Evolutionary conservation across 495 filamentous ascomycete species (phyloP).

Genomic region (Neurospora sp.): DNA sequence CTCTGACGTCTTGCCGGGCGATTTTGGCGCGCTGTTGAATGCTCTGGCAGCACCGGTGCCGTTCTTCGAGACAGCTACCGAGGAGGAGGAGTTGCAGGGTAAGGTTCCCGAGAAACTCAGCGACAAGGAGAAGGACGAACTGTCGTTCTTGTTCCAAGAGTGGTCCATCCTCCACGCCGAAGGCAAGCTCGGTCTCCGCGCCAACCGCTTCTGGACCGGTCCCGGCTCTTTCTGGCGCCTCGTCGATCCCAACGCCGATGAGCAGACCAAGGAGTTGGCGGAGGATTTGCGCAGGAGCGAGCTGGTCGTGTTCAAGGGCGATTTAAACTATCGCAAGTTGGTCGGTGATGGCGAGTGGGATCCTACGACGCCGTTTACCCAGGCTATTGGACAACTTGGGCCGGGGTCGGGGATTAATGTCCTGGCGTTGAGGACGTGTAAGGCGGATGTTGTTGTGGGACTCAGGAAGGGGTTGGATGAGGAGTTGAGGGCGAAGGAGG

Average conservation of each 20-base stretch:
- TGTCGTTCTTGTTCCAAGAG: slow-evolving; percentile 67
- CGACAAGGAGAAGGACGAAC: slow-evolving; percentile 54
- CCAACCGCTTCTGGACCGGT: slow-evolving; percentile 85
- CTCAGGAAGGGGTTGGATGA: slow-evolving; percentile 74
- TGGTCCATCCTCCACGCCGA: slow-evolving; percentile 74
- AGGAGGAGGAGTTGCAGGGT: slow-evolving; percentile 50
- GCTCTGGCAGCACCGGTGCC: slow-evolving; percentile 60
- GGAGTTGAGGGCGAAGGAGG: slow-evolving; percentile 54
- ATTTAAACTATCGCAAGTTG: slow-evolving; percentile 90
- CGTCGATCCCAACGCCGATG: slow-evolving; percentile 28
- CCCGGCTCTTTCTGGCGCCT: slow-evolving; percentile 80
- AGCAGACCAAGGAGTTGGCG: slow-evolving; percentile 51
- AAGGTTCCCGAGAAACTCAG: slow-evolving; percentile 48
- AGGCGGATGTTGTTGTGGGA: slow-evolving; percentile 91
- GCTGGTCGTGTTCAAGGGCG: slow-evolving; percentile 93
- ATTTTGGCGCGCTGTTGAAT: slow-evolving; percentile 71
- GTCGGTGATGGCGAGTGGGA: slow-evolving; percentile 82
- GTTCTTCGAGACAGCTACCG: slow-evolving; percentile 65
- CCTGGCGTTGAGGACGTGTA: slow-evolving; percentile 84
- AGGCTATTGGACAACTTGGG: slow-evolving; percentile 82
- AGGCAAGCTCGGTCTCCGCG: slow-evolving; percentile 67
- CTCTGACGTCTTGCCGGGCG: slow-evolving; percentile 78
- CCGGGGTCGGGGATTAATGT: slow-evolving; percentile 69
- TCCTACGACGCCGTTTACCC: slow-evolving; percentile 72
- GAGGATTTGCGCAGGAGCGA: slow-evolving; percentile 76